phyloP scores from a whole-genome alignment of 2,329 filamentous ascomycete genomes.

The Ophiostoma australiae region DNA sequence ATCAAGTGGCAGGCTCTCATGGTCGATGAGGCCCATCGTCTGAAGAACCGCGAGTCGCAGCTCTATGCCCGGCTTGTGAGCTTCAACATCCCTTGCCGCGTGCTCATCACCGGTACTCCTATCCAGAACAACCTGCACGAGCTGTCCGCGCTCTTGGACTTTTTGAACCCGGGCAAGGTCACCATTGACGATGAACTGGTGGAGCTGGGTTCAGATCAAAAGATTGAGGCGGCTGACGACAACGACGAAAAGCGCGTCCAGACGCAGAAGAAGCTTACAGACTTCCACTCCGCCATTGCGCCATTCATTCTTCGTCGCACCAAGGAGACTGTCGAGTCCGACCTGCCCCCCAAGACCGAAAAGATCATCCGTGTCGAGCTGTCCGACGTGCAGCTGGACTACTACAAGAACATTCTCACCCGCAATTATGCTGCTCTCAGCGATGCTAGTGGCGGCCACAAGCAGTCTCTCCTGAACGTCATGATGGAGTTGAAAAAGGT shows the following conservation, averaged over 20 bases:
- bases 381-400: constrained; percentile 92
- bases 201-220: constrained; percentile 48
- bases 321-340: constrained; percentile 95
- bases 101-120: constrained; percentile 93
- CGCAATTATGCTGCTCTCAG: constrained; percentile 93
- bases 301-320: constrained; percentile 94
- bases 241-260: constrained; percentile 55
- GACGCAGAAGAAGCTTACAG: constrained; percentile 80
- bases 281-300: constrained; percentile 79
- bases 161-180: constrained; percentile 91
- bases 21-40: constrained; percentile 91
- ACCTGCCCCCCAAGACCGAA: constrained; percentile 92
- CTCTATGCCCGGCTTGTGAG: constrained; percentile 79
- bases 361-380: constrained; percentile 98
- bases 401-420: constrained; percentile 98
- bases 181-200: constrained; percentile 90
- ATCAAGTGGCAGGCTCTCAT: constrained; percentile 98
- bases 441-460: constrained; percentile 82
- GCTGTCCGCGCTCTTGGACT: constrained; percentile 87
- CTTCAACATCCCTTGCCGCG: constrained; percentile 80
- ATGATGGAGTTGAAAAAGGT: constrained; percentile 99
- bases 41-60: constrained; percentile 95
- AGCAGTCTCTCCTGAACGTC: constrained; percentile 92
- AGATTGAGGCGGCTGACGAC: constrained; percentile 32
- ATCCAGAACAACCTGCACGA: constrained; percentile 97